Evolutionary conservation across 495 filamentous ascomycete species (phyloP), one percentile per base, ranked within the genome.

Genomic region (Hyphodiscus hymeniophilus): DNA sequence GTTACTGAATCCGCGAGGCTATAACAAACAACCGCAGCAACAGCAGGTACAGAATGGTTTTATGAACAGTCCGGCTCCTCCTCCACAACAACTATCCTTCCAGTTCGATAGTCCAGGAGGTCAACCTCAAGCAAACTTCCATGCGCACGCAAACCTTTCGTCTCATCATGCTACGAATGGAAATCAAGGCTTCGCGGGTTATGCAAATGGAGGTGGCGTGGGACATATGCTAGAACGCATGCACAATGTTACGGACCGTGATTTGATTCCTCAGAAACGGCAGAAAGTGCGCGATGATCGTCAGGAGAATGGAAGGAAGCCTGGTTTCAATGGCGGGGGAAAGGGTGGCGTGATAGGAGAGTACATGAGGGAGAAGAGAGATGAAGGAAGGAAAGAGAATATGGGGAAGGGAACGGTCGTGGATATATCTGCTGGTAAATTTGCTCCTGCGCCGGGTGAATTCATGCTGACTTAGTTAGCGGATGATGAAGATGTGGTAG

Each of bases 171-270:
- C 47, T 11, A 28, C 42, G 13, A 49, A 54, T 24, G 36, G 45
- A 18, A 54, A 52, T 30, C 4, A 28, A 28, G 26, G 26, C 26
- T 28, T 28, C 10, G 26, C 10, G 26, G 26, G 5, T 28, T 28
- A 28, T 28, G 57, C 50, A 16, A 45, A 48, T 17, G 47, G 35
- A n/a, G 17, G 5, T n/a, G 71, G 70, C 26, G 70, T 74, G 49
- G 62, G 61, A 16, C 44, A 60, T 17, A 68, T 73, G 60, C 69
- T 92, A 48, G 87, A 91, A 59, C 69, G 75, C 24, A 64, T 89
- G 55, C 84, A 91, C 56, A 80, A 79, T 44, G 81, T 91, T 15
- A 74, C 81, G 46, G 66, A 79, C 12, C 81, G 89, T 2, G 65
- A 66, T 22, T 68, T 71, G 23, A 67, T 72, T 8, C 80, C 84